A percentile compares a stretch with the other conserved stretches of the same genome.
Conservation (phyloP, 257 asterid genomes). For the Jaltomata sinuosa region DNA sequence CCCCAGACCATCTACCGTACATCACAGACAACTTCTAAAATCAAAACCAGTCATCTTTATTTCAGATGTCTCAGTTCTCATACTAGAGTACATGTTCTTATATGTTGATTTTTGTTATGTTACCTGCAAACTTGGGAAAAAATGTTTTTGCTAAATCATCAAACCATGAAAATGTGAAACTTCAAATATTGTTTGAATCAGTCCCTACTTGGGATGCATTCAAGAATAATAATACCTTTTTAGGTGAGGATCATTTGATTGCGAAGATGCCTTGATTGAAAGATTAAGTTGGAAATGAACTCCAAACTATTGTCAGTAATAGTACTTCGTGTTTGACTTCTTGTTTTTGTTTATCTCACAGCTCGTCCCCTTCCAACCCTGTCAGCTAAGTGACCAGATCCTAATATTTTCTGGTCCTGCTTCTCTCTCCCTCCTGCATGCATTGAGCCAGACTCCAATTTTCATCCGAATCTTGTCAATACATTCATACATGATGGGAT, state of each 20-base stretch:
- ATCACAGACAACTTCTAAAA: neutral
- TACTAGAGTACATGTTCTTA: neutral
- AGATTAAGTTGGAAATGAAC: neutral
- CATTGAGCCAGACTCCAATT: slow-evolving; percentile 73
- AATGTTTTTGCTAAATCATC: neutral
- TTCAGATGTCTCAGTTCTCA: neutral
- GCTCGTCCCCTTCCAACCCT: slow-evolving; percentile 77
- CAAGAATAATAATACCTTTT: neutral
- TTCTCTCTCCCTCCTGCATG: slow-evolving; percentile 85
- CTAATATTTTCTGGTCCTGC: slow-evolving; percentile 65
- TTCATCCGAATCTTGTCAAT: slow-evolving; percentile 80
- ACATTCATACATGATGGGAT: slow-evolving; percentile 79
- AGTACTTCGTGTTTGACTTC: neutral
- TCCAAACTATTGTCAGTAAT: neutral
- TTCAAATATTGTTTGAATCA: neutral
- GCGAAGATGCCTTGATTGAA: neutral
- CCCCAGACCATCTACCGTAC: neutral
- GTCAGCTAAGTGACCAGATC: slow-evolving; percentile 77
- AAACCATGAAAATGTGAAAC: neutral
- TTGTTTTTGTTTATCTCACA: slow-evolving; percentile 87
- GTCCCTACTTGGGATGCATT: neutral
- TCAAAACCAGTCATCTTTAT: neutral
- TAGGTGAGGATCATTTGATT: neutral
- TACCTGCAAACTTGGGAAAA: neutral
- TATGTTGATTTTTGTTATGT: neutral